Conservation (phyloP, 1,284 basidiomycete species). For the Cryptococcus sp. region DNA sequence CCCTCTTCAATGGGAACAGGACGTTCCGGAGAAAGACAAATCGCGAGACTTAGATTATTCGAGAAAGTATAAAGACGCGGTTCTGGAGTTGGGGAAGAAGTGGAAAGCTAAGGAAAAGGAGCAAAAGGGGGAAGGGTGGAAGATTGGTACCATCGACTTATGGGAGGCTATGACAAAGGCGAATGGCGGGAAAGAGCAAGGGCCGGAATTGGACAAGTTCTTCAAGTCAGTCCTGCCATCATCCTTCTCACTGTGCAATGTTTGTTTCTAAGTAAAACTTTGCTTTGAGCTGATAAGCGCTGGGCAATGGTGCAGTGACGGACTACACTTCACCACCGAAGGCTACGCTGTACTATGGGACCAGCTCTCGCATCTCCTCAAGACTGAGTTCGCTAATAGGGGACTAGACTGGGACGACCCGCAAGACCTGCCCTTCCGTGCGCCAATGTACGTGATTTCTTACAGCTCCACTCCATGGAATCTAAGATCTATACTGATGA, state of each 20-base stretch:
- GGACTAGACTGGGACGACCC: constrained; percentile 40
- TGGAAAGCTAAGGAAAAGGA: constrained; percentile 41
- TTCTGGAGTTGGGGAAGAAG: constrained; percentile 61
- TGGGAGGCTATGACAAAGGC: constrained; percentile 66
- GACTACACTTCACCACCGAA: constrained; percentile 69
- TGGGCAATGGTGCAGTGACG: constrained; percentile 58
- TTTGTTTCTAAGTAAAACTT: neutral
- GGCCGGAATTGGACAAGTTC: constrained; percentile 57
- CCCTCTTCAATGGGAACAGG: constrained; percentile 54
- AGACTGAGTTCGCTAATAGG: constrained; percentile 54
- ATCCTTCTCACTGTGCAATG: too few relatives aligned
- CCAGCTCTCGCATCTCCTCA: constrained; percentile 63
- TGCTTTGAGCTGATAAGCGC: neutral
- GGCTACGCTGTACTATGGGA: constrained; percentile 75
- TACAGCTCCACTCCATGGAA: neutral
- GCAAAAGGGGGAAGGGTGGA: constrained; percentile 49
- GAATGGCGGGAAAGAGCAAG: constrained; percentile 59
- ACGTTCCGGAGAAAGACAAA: constrained; percentile 56
- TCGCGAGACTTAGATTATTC: constrained; percentile 60
- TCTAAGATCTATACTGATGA: neutral
- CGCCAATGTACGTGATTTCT: constrained; percentile 23
- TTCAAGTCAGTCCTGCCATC: constrained; percentile 23
- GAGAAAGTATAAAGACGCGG: constrained; percentile 67
- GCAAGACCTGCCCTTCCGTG: constrained; percentile 28
- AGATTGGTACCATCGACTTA: constrained; percentile 65